Conservation (phyloP, 2,329 filamentous ascomycete genomes). For the Diaporthe nobilis region DNA sequence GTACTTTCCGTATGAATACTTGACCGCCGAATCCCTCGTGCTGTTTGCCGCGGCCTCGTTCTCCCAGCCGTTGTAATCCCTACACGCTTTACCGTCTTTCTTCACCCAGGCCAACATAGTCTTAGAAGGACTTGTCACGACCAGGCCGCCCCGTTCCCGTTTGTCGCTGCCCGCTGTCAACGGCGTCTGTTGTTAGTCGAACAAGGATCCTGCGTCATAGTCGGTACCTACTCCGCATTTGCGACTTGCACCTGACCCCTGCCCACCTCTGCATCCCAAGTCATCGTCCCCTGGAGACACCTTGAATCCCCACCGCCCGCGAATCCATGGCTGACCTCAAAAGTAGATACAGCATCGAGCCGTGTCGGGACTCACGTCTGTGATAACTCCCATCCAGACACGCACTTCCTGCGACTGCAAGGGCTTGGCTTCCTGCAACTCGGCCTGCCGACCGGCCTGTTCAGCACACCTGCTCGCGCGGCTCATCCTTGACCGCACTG, state of each 20-base stretch:
- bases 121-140: background rate
- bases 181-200: constrained; percentile 17
- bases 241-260: constrained; percentile 28
- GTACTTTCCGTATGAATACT: constrained; percentile 33
- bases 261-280: constrained; percentile 22
- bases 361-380: background rate
- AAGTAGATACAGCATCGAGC: constrained; percentile 23
- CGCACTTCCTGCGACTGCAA: background rate
- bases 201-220: constrained; percentile 38
- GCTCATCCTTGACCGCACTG: constrained; percentile 18
- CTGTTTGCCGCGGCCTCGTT: background rate
- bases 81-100: constrained; percentile 13
- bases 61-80: constrained; percentile 20
- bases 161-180: constrained; percentile 17
- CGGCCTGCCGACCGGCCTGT: background rate
- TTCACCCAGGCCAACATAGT: constrained; percentile 4
- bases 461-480: constrained; percentile 21
- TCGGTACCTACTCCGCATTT: constrained; percentile 35
- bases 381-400: background rate
- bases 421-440: constrained; percentile 22
- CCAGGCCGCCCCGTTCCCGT: constrained; percentile 4
- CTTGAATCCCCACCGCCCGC: constrained; percentile 19
- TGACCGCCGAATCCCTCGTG: constrained; percentile 32
- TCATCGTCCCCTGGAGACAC: constrained; percentile 13
- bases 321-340: constrained; percentile 26